Evolutionary conservation across 2,329 filamentous ascomycete genomes (phyloP).

Genomic region (Curvularia sp.): DNA sequence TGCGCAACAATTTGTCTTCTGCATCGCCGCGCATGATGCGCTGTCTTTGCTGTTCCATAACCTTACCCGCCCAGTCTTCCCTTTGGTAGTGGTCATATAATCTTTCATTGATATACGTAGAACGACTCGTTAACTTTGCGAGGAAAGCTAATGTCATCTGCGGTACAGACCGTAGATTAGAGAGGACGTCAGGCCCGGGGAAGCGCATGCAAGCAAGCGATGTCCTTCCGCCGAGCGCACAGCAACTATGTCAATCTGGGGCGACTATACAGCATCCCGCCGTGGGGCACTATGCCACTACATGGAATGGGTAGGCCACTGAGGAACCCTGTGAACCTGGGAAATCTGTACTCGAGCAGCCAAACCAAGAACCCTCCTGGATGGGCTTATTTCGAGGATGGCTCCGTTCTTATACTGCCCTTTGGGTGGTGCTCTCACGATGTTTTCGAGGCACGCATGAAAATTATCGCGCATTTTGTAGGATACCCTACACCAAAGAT

Average conservation of each 20-base stretch:
- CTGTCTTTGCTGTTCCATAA: conserved; percentile 16
- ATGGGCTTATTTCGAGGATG: conserved; percentile 36
- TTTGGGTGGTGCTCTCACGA: conserved; percentile 16
- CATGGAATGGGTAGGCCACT: background rate
- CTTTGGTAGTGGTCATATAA: conserved; percentile 9
- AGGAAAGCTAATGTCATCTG: background rate
- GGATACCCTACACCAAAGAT: conserved; percentile 17
- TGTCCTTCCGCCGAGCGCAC: conserved; percentile 13
- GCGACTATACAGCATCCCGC: conserved; percentile 19
- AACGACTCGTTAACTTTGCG: conserved; percentile 1
- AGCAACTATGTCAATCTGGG: conserved; percentile 23
- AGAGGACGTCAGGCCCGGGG: background rate
- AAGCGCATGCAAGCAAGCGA: conserved; percentile 5
- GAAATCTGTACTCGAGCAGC: conserved; percentile 15
- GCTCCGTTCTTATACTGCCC: conserved; percentile 28
- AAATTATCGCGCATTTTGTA: conserved; percentile 21
- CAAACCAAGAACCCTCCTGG: conserved; percentile 6
- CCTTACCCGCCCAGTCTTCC: conserved; percentile 8
- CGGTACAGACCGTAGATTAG: conserved; percentile 1
- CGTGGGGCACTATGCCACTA: conserved; percentile 3
- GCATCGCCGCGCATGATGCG: conserved; percentile 22
- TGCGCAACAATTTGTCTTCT: conserved; percentile 24
- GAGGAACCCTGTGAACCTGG: conserved; percentile 25
- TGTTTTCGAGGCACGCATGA: conserved; percentile 28
- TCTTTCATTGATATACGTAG: conserved; percentile 6